Evolutionary conservation across 1,284 basidiomycete species (phyloP), one percentile per base, ranked within the genome.

Genomic region (Cutaneotrichosporon sp.): DNA sequence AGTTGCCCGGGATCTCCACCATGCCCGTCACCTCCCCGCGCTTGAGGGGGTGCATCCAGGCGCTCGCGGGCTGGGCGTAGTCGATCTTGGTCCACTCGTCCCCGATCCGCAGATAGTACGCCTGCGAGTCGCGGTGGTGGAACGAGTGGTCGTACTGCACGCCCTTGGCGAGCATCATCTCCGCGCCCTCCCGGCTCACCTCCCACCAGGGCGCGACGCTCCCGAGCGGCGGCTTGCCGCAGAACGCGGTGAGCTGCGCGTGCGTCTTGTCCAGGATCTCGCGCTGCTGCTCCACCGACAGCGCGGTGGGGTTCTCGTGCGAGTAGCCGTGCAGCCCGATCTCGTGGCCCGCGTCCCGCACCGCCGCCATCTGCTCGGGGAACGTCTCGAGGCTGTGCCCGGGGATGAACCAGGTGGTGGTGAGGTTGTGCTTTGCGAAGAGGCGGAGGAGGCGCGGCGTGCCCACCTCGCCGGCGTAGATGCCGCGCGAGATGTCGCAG

Each of bases 151-250:
- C 73, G 69, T 90, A 90, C 78, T 87, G 83, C 46, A 91, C 86
- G 0, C 89, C 89, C 70, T 88, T 88, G 24, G 88, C 85, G 18
- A 90, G 82, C 20, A 91, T 78, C 29, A 91, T 80, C n/a, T 85
- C 79, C 0, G 85, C 86, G 1, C 86, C 86, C 74, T 89, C 88
- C 62, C 84, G 85, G 77, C 85, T 87, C 1, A 85, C 86, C 74
- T 91, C 89, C 88, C 89, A 91, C 88, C 88, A 91, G 0, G 89
- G 87, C 10, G 88, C 88, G 36, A 90, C 87, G 59, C 82, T 82
- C 16, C 87, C 86, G 71, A 85, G 84, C 1, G 89, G 89, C 18
- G 87, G 82, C 25, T 85, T 80, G 59, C 86, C 81, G 71, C 86
- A 87, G 73, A 91, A 90, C 7, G 84, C 80, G 4, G 88, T 89